phyloP scores from a whole-genome alignment of 108 stramenopile genomes.

The Nannochloropsis granulata region DNA sequence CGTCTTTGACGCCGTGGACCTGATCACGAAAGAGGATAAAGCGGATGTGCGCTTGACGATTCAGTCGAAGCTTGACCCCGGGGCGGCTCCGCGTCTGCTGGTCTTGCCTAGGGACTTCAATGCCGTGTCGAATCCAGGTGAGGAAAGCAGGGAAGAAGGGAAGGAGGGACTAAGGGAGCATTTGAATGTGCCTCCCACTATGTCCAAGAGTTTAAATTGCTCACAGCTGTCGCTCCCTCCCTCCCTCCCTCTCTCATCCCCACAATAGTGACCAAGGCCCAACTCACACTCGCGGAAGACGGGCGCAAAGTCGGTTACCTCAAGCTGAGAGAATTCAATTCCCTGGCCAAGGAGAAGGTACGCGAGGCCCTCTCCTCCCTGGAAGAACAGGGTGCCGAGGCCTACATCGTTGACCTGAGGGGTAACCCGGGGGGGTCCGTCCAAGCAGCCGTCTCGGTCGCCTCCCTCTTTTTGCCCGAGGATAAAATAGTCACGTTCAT shows the following conservation, averaged over 20 bases:
- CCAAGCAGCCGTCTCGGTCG: conserved; percentile 78
- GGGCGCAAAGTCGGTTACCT: conserved; percentile 59
- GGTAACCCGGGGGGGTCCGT: conserved; percentile 82
- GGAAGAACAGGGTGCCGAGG: conserved; percentile 55
- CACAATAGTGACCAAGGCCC: not conserved
- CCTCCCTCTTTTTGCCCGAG: conserved; percentile 46
- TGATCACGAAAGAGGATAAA: conserved; percentile 55
- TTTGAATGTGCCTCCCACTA: conserved; percentile 29
- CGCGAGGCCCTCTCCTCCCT: conserved; percentile 54
- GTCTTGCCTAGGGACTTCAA: not conserved
- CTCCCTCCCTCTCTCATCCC: not conserved
- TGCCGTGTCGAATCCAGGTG: conserved; percentile 14
- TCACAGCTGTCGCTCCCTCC: not conserved
- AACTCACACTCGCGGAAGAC: conserved; percentile 7
- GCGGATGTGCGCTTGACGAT: not conserved
- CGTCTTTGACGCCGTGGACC: conserved; percentile 70
- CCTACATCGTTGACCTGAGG: conserved; percentile 55
- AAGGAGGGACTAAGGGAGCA: conserved; percentile 49
- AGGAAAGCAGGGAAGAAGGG: conserved; percentile 41
- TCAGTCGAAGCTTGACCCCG: not conserved
- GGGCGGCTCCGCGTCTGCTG: not conserved
- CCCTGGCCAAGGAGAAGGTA: conserved; percentile 49
- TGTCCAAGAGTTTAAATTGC: not conserved
- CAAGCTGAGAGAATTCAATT: conserved; percentile 69
- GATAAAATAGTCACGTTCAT: conserved; percentile 3